phyloP scores from a whole-genome alignment of 768 basidiomycete genomes.

The Leccinum uliginosum region DNA sequence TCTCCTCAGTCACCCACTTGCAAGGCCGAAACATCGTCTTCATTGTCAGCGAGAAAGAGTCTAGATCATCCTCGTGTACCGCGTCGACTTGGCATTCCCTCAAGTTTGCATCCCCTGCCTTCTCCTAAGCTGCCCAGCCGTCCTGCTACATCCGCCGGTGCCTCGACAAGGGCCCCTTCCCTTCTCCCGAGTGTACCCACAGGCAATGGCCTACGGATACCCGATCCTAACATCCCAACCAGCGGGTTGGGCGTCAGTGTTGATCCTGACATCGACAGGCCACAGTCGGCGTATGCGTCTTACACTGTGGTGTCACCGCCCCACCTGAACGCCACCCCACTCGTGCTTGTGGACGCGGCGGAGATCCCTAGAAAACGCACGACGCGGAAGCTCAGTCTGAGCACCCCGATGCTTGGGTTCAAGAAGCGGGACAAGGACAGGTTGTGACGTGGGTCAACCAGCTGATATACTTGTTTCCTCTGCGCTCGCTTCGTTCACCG shows the following conservation, averaged over 20 bases:
- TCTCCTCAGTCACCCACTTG: constrained; percentile 26
- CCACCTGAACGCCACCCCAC: constrained; percentile 14
- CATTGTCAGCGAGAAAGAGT: constrained; percentile 17
- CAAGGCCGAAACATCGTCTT: constrained; percentile 14
- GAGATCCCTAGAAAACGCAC: constrained; percentile 33
- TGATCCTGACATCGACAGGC: constrained; percentile 5
- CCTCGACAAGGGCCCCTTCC: constrained; percentile 11
- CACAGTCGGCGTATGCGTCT: constrained; percentile 27
- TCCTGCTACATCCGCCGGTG: constrained; percentile 40
- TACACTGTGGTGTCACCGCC: constrained; percentile 15
- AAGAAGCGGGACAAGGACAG: constrained; percentile 51
- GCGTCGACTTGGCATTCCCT: constrained; percentile 9
- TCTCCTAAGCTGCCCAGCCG: constrained; percentile 24
- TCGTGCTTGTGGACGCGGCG: constrained; percentile 16
- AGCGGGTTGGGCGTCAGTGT: constrained; percentile 2
- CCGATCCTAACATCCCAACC: background rate
- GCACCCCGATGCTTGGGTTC: constrained; percentile 53
- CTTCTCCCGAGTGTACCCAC: background rate
- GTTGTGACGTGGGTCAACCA: constrained; percentile 22
- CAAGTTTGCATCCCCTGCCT: background rate
- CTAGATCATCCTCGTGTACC: constrained; percentile 14
- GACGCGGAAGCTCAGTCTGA: constrained; percentile 66
- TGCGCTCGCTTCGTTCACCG: background rate
- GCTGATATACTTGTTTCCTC: background rate
- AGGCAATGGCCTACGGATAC: background rate